Evolutionary conservation across 768 basidiomycete species (phyloP).

Genomic region (Amanita thiersii): DNA sequence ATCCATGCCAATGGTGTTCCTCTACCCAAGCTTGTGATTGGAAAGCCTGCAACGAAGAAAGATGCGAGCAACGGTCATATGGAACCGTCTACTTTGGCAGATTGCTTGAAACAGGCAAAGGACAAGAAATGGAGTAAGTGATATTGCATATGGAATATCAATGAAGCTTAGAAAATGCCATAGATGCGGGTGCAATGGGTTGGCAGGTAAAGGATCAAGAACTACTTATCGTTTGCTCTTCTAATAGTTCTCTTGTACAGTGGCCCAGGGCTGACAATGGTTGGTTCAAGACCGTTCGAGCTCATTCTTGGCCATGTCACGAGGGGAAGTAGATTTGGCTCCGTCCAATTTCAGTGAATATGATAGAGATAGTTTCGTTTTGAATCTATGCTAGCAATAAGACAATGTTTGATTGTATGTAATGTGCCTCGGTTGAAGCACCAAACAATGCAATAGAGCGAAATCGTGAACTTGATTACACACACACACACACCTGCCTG

Average conservation of each 20-base stretch:
- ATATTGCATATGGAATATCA: too few species aligned
- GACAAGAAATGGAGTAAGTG: not conserved
- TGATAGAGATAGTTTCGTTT: too few species aligned
- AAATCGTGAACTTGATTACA: too few species aligned
- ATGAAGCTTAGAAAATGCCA: not conserved
- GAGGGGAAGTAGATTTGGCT: too few species aligned
- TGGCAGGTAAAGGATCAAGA: conserved; percentile 1
- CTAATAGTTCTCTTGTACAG: not conserved
- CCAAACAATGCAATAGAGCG: too few species aligned
- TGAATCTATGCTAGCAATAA: too few species aligned
- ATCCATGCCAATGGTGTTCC: conserved; percentile 36
- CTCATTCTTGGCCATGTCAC: not conserved
- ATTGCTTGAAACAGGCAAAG: conserved; percentile 12
- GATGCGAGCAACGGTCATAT: conserved; percentile 36
- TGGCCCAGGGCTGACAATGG: not conserved
- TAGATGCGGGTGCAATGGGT: not conserved
- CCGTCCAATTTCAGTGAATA: too few species aligned
- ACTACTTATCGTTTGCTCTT: not conserved
- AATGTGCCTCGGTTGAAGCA: too few species aligned
- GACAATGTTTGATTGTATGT: too few species aligned
- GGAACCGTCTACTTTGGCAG: conserved; percentile 12
- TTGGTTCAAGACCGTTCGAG: not conserved
- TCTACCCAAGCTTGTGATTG: conserved; percentile 48
- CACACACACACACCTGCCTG: too few species aligned
- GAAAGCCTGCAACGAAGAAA: conserved; percentile 37